Base-by-base conservation (phyloP, 1,139 yeast species). In the Kodamaea sp. region DNA sequence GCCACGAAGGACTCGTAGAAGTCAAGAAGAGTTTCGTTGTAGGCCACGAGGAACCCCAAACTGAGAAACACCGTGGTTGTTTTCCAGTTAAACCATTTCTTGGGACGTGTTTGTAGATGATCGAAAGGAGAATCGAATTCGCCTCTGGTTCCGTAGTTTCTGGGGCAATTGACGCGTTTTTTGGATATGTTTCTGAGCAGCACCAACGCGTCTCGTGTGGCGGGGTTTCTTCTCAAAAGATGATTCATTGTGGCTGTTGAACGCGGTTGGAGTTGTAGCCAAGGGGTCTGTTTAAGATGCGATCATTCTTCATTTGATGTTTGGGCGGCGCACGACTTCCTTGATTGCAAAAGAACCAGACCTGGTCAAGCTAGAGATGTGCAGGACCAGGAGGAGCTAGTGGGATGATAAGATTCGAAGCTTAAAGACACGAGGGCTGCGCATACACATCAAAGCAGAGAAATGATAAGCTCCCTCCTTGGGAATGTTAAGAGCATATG, bases 111-210 rank as follows among this genome's bases (percentile, higher is more conserved):
- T 4, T 62, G 63, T 11, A 66, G 44, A 37, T 59, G 61, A 31
- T 55, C 68, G 26, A 66, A 60, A 0, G 72, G 72, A 0, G 70
- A 63, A 29, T 66, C 71, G 30, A 47, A 40, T 8, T 51, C 64
- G 7, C 55, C 48, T 28, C 73, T 46, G 5, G 66, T 63, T 8
- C 56, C 37, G 28, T 37, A 37, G 9, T 18, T 15, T 9, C 35
- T 18, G 4, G 20, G 5, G 7, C n/a, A 14, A 9, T 15, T 22
- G 5, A 12, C 11, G n/a, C 7, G 12, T n/a, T 22, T n/a, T 13
- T n/a, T 22, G 11, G 8, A 9, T 11, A 22, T 10, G 10, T 22
- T 10, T 22, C 24, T 22, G 24, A 22, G 8, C n/a, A 22, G 10
- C 24, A 22, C n/a, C n/a, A n/a, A n/a, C n/a, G n/a, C n/a, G n/a